Base-by-base conservation (phyloP, 2,329 filamentous ascomycete genomes). In the Ophiostoma triangulosporum region DNA sequence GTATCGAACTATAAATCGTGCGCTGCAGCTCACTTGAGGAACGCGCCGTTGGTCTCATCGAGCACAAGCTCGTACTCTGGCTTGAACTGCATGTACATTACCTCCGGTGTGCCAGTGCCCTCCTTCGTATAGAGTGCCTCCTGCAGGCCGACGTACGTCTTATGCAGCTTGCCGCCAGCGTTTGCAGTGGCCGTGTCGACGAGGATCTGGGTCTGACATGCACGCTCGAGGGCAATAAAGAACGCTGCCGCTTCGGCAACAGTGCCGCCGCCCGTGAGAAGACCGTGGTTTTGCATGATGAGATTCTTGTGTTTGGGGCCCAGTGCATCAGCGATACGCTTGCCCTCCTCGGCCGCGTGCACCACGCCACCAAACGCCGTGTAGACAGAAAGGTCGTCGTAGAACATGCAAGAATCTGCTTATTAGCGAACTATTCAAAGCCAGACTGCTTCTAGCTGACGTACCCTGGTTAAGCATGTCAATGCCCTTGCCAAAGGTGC, bases 201-300 rank as follows among this genome's bases (percentile, higher is more conserved):
- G 56, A 73, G 64, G 36, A 83, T 63, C 62, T 88, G 85, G 9
- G 83, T 72, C 52, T 80, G 73, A 59, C 84, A 88, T 8, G 76
- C 83, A 77, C 15, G 78, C 70, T 83, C 80, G 66, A 81, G 72
- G 17, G 76, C 64, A 1, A 72, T 73, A 62, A 81, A 82, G 24
- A 81, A 62, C 60, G 76, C 82, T 0, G 77, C 77, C 0, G 80
- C 80, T 62, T 83, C 79, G 58, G 83, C 80, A 3, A 83, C 78
- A 0, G 79, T 83, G 2, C 62, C 60, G 2, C 80, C 80, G 0
- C 77, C 75, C 0, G 78, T 82, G 49, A 83, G 60, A 15, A 83
- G 64, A 0, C 80, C 80, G 62, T 83, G 80, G 60, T 83, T 84
- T 48, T 74, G 65, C 43, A 83, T 64, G 32, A 83, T 78, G 60